These are phyloP conservation scores for Musa itinerans DNA, from an alignment of 176 grass and related monocot genomes.

Conservation along the genomic window DNA sequence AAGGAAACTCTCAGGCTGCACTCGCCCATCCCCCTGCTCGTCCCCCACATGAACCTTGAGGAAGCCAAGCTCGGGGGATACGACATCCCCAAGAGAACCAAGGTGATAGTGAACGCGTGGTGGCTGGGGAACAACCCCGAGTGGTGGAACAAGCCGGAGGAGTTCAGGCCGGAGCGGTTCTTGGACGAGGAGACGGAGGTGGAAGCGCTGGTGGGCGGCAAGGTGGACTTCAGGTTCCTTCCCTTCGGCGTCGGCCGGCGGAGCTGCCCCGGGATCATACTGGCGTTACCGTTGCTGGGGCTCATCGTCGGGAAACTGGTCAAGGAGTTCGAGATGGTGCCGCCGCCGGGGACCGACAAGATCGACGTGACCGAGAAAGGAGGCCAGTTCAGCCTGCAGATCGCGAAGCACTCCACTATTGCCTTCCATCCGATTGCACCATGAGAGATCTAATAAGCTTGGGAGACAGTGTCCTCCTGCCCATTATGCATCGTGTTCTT, in stretches of 20 bases:
- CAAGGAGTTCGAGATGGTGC: background rate
- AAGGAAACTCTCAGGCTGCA: background rate
- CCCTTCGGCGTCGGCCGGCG: background rate
- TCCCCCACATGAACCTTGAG: constrained; percentile 1
- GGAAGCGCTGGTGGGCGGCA: background rate
- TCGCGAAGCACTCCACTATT: background rate
- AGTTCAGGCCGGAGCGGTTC: constrained; percentile 1
- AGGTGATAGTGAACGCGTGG: background rate
- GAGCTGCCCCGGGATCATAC: background rate
- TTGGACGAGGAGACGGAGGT: background rate
- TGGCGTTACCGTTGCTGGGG: background rate
- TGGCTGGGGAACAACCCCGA: constrained; percentile 3
- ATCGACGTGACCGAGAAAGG: background rate
- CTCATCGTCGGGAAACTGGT: background rate
- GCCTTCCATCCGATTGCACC: background rate
- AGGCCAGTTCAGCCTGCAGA: background rate
- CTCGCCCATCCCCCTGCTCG: background rate
- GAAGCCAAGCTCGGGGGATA: background rate
- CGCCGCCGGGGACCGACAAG: background rate
- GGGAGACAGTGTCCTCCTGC: too few relatives aligned
- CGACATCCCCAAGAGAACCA: background rate
- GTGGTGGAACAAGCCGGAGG: background rate
- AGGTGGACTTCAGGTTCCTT: background rate
- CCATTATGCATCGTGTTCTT: too few relatives aligned
- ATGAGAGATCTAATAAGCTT: too few relatives aligned